A percentile compares a stretch with the other conserved stretches of the same genome.
These are phyloP conservation scores for Holtermannia corniformis DNA, from an alignment of 768 basidiomycete species.

Conservation along the genomic window DNA sequence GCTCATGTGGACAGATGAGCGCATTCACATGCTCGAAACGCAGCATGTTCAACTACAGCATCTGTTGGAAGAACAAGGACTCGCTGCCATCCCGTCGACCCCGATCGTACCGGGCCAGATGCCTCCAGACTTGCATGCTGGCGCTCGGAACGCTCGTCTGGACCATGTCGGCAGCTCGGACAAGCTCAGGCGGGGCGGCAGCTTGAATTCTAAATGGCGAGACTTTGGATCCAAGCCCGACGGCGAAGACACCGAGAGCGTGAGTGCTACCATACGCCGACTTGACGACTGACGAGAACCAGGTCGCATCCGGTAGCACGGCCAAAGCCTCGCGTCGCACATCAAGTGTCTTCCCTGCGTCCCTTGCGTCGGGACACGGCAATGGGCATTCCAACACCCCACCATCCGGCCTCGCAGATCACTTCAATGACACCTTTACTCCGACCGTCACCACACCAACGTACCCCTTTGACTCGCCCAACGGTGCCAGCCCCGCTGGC, in stretches of 20 bases:
- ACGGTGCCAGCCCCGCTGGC: neutral
- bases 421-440: conserved; percentile 25
- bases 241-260: conserved; percentile 17
- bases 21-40: conserved; percentile 28
- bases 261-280: conserved; percentile 7
- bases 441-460: conserved; percentile 13
- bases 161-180: too few relatives aligned
- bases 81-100: conserved; percentile 64
- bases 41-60: conserved; percentile 23
- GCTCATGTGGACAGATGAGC: conserved; percentile 21
- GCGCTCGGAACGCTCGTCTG: neutral
- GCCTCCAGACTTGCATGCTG: neutral
- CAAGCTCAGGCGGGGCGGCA: neutral
- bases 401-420: conserved; percentile 18
- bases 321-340: conserved; percentile 8
- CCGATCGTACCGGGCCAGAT: conserved; percentile 1
- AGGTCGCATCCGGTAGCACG: neutral
- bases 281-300: neutral
- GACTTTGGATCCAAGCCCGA: conserved; percentile 8
- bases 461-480: conserved; percentile 21
- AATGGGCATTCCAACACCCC: conserved; percentile 18
- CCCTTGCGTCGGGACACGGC: too few relatives aligned
- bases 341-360: conserved; percentile 25
- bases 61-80: conserved; percentile 27
- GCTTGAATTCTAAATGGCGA: neutral